These are phyloP conservation scores for Leccinum pellstonianum DNA, from an alignment of 768 basidiomycete genomes.

Conservation along the genomic window DNA sequence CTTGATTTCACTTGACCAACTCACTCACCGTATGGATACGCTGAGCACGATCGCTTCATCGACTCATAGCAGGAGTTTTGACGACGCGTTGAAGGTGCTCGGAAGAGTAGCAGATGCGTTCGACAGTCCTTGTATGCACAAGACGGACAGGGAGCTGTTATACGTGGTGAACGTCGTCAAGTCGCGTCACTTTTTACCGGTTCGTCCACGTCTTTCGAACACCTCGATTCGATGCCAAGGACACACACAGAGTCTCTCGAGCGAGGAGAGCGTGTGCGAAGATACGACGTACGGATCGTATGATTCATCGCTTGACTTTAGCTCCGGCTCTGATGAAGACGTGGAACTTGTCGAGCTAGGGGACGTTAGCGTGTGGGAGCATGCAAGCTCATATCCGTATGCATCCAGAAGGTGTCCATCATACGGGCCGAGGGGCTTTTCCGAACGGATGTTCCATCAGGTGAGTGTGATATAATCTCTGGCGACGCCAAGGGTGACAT, in stretches of 20 bases:
- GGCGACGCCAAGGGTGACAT: neutral
- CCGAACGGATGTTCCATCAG: constrained; percentile 9
- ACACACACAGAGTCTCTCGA: constrained; percentile 16
- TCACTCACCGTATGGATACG: constrained; percentile 9
- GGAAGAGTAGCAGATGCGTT: constrained; percentile 32
- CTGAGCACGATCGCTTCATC: neutral
- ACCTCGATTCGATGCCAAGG: neutral
- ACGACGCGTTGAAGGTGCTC: constrained; percentile 25
- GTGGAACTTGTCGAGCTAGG: constrained; percentile 16
- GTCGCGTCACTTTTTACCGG: constrained; percentile 20
- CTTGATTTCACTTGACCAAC: neutral
- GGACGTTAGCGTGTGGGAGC: constrained; percentile 17
- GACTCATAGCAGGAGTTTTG: neutral
- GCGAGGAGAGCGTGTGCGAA: constrained; percentile 11
- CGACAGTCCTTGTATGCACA: constrained; percentile 22
- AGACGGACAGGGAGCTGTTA: constrained; percentile 20
- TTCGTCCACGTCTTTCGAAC: constrained; percentile 8
- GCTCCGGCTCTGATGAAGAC: constrained; percentile 20
- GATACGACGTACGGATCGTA: constrained; percentile 3
- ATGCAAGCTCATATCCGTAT: constrained; percentile 16
- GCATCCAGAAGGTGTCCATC: constrained; percentile 1
- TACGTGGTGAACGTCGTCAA: constrained; percentile 25
- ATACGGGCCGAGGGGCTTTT: constrained; percentile 2
- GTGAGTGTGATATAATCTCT: constrained; percentile 8
- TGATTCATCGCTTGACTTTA: constrained; percentile 14